Base-by-base conservation (phyloP, 2,329 filamentous ascomycete genomes). In the Alternaria conjuncta region DNA sequence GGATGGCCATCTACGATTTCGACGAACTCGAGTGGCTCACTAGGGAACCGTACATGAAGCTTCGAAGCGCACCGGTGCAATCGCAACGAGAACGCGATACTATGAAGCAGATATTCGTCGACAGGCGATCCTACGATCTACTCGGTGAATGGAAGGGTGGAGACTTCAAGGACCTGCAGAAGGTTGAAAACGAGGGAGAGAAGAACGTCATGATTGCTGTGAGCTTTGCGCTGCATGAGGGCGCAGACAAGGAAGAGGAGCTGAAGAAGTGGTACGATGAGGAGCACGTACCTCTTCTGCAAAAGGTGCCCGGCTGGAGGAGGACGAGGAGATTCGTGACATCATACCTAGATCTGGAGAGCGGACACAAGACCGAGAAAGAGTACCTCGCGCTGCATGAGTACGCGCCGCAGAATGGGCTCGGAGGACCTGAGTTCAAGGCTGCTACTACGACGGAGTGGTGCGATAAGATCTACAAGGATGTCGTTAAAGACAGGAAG, bases 1-100 rank as follows among this genome's bases (percentile, higher is more conserved):
- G 89, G 84, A 87, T 95, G 77, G 93, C 93, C 30, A 82, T 90
- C 60, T 97, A 97, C 84, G 93, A 97, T 78, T 88, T 96, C 68
- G 89, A 88, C 32, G 89, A 90, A 75, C 92, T 95, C 87, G 81
- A 86, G 47, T 88, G 87, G 73, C 84, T 97, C 75, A 87, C 88
- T 55, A 88, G 89, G 53, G 86, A 90, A 56, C 86, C 89, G 3
- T 97, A 97, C 82, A 88, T 87, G 11, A 82, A 83, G 13, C 82
- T 94, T 50, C 86, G 91, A 28, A 87, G 85, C 70, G 85, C 79
- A 58, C 84, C 80, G 45, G 81, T 85, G 23, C 87, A 88, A 70
- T 88, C 84, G 44, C 85, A 86, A 69, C 80, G 88, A 6, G 88
- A 90, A 71, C 85, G 86, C 44, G 84, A 86, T 20, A 87, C 86